These are phyloP conservation scores for Herpetomonas tarakana DNA, from an alignment of 208 protist species.

Conservation along the genomic window DNA sequence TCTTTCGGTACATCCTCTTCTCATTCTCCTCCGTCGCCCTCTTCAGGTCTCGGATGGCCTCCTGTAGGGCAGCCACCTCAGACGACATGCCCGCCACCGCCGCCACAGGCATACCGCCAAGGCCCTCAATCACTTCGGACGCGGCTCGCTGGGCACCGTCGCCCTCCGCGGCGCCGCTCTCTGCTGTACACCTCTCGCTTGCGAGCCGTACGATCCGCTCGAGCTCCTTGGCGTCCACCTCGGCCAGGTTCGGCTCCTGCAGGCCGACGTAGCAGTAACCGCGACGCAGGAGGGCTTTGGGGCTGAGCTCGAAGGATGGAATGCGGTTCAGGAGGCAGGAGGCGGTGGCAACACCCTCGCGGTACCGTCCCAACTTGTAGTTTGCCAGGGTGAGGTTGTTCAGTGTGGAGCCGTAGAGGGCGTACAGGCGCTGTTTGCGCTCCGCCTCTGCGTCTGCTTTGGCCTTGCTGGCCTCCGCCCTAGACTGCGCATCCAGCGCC, in stretches of 20 bases:
- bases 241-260: conserved; percentile 23
- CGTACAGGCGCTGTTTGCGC: neutral
- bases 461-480: neutral
- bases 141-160: conserved; percentile 10
- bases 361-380: conserved; percentile 43
- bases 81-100: neutral
- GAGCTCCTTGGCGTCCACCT: conserved; percentile 32
- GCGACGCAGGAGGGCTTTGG: conserved; percentile 67
- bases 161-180: conserved; percentile 3
- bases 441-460: neutral
- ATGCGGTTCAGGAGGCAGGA: conserved; percentile 23
- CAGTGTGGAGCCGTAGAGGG: conserved; percentile 22
- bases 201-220: conserved; percentile 1
- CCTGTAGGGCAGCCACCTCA: neutral
- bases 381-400: conserved; percentile 60
- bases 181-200: neutral
- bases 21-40: conserved; percentile 19
- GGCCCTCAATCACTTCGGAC: conserved; percentile 3
- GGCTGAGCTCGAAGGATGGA: conserved; percentile 14
- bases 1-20: conserved; percentile 53
- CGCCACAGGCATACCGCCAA: neutral
- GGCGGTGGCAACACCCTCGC: conserved; percentile 34
- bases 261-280: conserved; percentile 36
- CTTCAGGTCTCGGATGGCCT: conserved; percentile 1
- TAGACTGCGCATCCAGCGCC: neutral